Conservation (phyloP, 768 basidiomycete species). For the Panaeolus cyanescens region DNA sequence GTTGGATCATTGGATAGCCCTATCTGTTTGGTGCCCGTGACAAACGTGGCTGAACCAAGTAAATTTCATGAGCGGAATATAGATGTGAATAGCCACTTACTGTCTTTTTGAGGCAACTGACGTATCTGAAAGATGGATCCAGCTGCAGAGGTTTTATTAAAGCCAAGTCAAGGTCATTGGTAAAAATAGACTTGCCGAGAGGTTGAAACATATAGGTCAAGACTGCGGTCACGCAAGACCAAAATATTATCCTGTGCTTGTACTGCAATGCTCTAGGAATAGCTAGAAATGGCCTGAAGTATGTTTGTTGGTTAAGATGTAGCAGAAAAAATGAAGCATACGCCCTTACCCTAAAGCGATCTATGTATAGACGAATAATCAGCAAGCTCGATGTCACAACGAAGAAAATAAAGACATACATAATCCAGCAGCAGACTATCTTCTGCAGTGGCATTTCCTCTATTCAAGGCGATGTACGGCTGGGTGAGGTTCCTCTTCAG, state of each 20-base stretch:
- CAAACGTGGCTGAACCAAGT: conserved; percentile 31
- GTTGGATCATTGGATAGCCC: conserved; percentile 46
- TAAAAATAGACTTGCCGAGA: conserved; percentile 41
- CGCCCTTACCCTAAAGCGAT: conserved; percentile 43
- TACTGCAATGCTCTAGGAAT: conserved; percentile 49
- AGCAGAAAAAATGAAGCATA: neutral
- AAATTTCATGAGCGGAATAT: neutral
- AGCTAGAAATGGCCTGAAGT: conserved; percentile 40
- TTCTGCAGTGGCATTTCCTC: conserved; percentile 53
- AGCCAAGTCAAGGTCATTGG: conserved; percentile 6
- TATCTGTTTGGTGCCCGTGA: conserved; percentile 42
- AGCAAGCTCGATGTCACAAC: neutral
- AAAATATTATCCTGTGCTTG: conserved; percentile 54
- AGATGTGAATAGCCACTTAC: conserved; percentile 15
- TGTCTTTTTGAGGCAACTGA: conserved; percentile 22
- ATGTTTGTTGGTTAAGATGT: conserved; percentile 7
- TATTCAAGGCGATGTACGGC: conserved; percentile 63
- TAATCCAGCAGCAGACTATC: conserved; percentile 70
- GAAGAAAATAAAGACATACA: conserved; percentile 34
- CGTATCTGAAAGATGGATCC: conserved; percentile 42
- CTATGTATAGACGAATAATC: conserved; percentile 24
- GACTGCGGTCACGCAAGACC: conserved; percentile 52
- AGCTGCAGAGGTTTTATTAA: conserved; percentile 28
- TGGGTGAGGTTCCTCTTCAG: conserved; percentile 19
- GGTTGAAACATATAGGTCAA: conserved; percentile 56